Conservation (phyloP, 768 basidiomycete species). For the Mycena olivaceomarginata region DNA sequence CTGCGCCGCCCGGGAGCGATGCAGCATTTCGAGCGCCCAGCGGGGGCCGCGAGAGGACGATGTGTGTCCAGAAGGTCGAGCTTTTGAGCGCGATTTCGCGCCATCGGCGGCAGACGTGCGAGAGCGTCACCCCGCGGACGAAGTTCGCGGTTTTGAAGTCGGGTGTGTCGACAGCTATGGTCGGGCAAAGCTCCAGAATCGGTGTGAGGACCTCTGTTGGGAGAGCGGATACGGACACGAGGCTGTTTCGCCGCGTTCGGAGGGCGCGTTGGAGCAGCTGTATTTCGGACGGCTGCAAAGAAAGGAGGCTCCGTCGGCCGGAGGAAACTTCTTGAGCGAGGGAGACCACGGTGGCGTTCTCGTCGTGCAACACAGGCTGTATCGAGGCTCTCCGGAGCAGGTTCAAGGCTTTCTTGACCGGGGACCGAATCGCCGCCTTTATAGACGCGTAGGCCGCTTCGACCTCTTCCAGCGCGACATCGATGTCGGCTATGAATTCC, state of each 20-base stretch:
- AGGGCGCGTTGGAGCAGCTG: conserved; percentile 30
- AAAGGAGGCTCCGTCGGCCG: conserved; percentile 2
- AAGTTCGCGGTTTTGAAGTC: conserved; percentile 23
- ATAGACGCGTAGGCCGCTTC: background rate
- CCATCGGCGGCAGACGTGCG: conserved; percentile 40
- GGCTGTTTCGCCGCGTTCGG: conserved; percentile 27
- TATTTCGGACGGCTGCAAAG: conserved; percentile 10
- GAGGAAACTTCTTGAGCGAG: conserved; percentile 11
- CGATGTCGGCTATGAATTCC: background rate
- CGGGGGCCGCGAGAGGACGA: conserved; percentile 33
- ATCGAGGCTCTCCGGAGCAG: conserved; percentile 22
- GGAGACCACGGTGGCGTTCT: conserved; percentile 6
- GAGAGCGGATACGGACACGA: conserved; percentile 23
- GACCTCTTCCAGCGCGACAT: conserved; percentile 26
- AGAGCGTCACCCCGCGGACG: background rate
- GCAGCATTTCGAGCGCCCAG: conserved; percentile 39
- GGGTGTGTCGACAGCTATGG: conserved; percentile 14
- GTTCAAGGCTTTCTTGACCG: conserved; percentile 30
- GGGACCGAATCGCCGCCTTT: background rate
- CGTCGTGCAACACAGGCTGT: background rate
- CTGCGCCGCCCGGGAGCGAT: conserved; percentile 24
- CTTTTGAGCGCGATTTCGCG: conserved; percentile 27
- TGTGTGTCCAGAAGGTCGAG: conserved; percentile 31
- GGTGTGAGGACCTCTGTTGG: conserved; percentile 33
- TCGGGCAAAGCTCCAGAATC: conserved; percentile 23